Conservation (phyloP, 2,329 filamentous ascomycete genomes). For the Aureobasidium lini region DNA sequence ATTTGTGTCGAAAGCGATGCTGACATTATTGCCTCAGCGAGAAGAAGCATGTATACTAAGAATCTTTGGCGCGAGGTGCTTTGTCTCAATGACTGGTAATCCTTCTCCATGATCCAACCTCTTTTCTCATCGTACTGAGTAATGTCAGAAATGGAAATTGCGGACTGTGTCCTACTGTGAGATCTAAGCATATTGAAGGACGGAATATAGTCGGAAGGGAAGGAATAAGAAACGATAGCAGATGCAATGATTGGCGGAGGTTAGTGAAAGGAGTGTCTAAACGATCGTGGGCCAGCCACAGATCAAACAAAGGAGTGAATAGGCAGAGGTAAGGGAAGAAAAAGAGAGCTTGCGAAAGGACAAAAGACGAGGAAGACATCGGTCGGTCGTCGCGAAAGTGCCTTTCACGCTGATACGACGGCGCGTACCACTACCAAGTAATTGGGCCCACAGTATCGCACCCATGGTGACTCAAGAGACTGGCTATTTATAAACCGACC, state of each 20-base stretch:
- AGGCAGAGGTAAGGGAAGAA: not conserved
- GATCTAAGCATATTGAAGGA: not conserved
- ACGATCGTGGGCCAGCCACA: constrained; percentile 7
- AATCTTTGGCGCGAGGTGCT: constrained; percentile 27
- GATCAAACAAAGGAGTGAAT: constrained; percentile 4
- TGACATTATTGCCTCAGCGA: constrained; percentile 45
- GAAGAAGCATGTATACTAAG: constrained; percentile 39
- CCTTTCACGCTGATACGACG: constrained; percentile 1
- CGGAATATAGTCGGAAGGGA: not conserved
- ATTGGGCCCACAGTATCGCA: not conserved
- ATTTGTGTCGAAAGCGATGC: constrained; percentile 42
- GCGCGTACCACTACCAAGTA: not conserved
- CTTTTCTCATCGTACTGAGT: not conserved
- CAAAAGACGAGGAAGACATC: not conserved
- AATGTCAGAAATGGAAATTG: not conserved
- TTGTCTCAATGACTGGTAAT: not conserved
- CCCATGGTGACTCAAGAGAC: not conserved
- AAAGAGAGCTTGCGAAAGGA: not conserved
- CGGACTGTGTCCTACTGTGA: not conserved
- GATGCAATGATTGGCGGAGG: not conserved
- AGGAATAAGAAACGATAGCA: not conserved
- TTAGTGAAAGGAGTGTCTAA: not conserved
- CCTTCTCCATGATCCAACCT: not conserved
- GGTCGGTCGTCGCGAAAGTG: not conserved
- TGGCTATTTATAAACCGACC: not conserved